phyloP scores from a whole-genome alignment of 2,329 filamentous ascomycete species.

The Dactylonectria estremocensis region DNA sequence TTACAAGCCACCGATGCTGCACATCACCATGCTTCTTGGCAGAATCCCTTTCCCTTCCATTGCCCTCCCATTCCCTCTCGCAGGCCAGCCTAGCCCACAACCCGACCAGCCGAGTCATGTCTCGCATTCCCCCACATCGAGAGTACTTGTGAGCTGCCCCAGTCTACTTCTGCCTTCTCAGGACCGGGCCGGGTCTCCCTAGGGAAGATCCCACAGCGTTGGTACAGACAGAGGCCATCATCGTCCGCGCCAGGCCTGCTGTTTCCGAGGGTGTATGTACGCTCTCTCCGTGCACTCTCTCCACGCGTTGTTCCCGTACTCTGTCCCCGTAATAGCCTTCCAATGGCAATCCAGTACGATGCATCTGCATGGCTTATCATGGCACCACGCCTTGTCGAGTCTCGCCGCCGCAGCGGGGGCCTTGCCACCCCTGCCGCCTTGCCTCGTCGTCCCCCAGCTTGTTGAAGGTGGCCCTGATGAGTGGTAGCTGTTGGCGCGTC shows the following conservation, averaged over 20 bases:
- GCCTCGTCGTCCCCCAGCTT: constrained; percentile 30
- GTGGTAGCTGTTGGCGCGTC: constrained; percentile 26
- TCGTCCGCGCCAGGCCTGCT: not conserved
- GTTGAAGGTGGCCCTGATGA: constrained; percentile 22
- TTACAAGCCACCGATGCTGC: constrained; percentile 16
- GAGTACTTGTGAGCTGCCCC: constrained; percentile 35
- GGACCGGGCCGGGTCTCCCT: constrained; percentile 23
- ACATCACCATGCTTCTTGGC: constrained; percentile 31
- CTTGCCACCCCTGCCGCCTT: constrained; percentile 29
- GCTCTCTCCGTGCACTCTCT: not conserved
- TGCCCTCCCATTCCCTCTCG: constrained; percentile 4
- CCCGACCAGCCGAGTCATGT: constrained; percentile 45
- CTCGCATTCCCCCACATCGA: constrained; percentile 42
- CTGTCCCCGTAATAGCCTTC: not conserved
- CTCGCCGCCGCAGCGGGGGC: constrained; percentile 38
- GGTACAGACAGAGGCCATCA: not conserved
- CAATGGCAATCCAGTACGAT: not conserved
- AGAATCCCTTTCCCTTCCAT: constrained; percentile 8
- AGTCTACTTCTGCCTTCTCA: constrained; percentile 27
- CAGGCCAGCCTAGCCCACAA: constrained; percentile 1
- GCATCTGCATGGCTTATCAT: constrained; percentile 41
- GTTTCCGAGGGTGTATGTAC: not conserved
- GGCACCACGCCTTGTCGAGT: constrained; percentile 37
- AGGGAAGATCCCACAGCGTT: not conserved
- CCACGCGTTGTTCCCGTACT: not conserved